phyloP scores from a whole-genome alignment of 768 basidiomycete species.

The Termitomyces sp. region DNA sequence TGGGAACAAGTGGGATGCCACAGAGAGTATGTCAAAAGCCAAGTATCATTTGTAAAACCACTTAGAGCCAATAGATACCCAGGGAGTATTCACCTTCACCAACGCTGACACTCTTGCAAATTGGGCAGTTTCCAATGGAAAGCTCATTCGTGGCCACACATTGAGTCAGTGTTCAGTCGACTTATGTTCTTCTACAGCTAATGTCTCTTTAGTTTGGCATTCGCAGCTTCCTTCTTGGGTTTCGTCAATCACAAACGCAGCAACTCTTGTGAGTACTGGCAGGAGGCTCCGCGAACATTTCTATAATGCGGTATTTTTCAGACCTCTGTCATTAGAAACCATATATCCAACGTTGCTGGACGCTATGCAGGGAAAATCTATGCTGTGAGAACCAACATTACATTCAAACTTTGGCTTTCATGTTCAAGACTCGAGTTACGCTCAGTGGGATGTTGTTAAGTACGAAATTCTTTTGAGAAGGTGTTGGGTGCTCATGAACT shows the following conservation, averaged over 20 bases:
- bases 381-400: constrained; percentile 18
- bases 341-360: constrained; percentile 42
- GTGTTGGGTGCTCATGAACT: not conserved
- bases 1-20: constrained; percentile 3
- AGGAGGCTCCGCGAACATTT: not conserved
- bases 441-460: constrained; percentile 3
- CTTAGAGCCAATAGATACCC: constrained; percentile 15
- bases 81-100: constrained; percentile 28
- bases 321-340: constrained; percentile 44
- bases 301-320: constrained; percentile 7
- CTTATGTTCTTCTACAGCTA: not conserved
- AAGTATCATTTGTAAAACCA: not conserved
- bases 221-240: constrained; percentile 4
- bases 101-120: constrained; percentile 36
- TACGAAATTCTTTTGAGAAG: not conserved
- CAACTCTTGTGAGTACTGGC: not conserved
- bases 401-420: not conserved
- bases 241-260: not conserved
- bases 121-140: constrained; percentile 37
- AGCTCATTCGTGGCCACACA: constrained; percentile 40
- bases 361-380: constrained; percentile 48
- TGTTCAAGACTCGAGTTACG: not conserved
- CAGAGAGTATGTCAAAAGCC: not conserved
- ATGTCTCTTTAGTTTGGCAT: not conserved
- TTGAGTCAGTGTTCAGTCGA: constrained; percentile 23